Conservation (phyloP, 768 basidiomycete species). For the Collybiopsis luxurians region DNA sequence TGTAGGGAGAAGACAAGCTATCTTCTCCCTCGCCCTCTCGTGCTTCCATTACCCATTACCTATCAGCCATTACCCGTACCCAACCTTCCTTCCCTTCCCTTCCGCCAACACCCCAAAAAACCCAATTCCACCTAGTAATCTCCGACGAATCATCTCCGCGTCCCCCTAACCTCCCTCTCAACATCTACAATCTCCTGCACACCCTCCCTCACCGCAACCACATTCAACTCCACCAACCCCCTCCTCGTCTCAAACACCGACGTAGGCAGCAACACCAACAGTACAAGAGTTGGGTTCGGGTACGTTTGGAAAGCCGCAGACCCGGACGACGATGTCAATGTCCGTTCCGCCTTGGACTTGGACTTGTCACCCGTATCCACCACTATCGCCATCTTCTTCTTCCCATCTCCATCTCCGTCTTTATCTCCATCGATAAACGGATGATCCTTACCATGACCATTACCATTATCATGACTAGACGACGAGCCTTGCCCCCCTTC, state of each 20-base stretch:
- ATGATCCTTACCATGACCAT: background rate
- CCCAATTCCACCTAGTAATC: too few relatives aligned
- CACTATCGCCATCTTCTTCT: background rate
- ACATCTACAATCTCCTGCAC: constrained; percentile 1
- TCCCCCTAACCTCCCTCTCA: constrained; percentile 4
- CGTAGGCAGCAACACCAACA: background rate
- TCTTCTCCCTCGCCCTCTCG: too few relatives aligned
- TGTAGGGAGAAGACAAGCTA: too few relatives aligned
- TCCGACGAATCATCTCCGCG: background rate
- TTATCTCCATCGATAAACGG: background rate
- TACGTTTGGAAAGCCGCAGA: background rate
- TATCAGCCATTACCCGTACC: too few relatives aligned
- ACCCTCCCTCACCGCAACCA: background rate
- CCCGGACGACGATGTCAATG: background rate
- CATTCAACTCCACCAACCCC: background rate
- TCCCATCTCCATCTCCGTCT: background rate
- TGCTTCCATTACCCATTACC: too few relatives aligned
- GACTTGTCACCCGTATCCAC: background rate
- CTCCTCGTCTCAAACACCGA: constrained; percentile 4
- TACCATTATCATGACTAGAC: background rate
- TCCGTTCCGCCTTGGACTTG: background rate
- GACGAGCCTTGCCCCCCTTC: too few relatives aligned
- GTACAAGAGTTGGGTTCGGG: background rate
- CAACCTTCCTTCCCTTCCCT: too few relatives aligned
- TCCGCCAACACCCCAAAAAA: too few relatives aligned